Base-by-base conservation (phyloP, 345 rosid genomes). In the Ceriops tagal region DNA sequence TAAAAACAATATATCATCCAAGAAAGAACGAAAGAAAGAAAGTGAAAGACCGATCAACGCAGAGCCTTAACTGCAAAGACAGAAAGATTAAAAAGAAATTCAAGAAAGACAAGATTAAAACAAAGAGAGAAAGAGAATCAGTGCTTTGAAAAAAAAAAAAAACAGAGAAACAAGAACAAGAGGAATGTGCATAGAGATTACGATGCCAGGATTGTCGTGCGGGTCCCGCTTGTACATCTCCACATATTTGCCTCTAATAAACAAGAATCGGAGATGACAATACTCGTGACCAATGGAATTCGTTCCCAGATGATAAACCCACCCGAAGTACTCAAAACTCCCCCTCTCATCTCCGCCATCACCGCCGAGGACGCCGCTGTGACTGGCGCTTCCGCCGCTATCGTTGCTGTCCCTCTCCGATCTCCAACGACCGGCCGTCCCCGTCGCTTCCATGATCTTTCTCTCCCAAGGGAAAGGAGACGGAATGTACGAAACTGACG, bases 191-290 rank as follows among this genome's bases (percentile, higher is more conserved):
- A 31, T 31, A 31, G 57, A 62, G 43, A 89, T 68, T 83, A 93
- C 98, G 83, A 88, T 85, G 78, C 92, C 96, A 18, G 90, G 92
- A 56, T 77, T 83, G 73, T 91, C 90, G 26, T 89, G 96, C 67
- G 98, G 97, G 79, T 93, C 96, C 65, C 90, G 85, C 76, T 85
- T 93, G 76, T 91, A 91, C 99, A 95, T 87, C 84, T 86, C 83
- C 11, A 95, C 92, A 30, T 81, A 83, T 84, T 86, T 89, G 72
- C 99, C 96, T 75, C 86, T 80, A 2, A 92, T 78, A 77, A 75
- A 86, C 49, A 92, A 72, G 77, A 84, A 93, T 37, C 98, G 83
- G 9, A 83, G 85, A 67, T 89, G 89, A 58, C 97, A 93, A 65
- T 81, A 93, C 78, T 91, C 87, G 31, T 79, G 97, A 0, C 96